Percentiles rank a stretch among this genome's conserved stretches.
Conservation (phyloP, 768 basidiomycete genomes). For the Coprinellus micaceus region DNA sequence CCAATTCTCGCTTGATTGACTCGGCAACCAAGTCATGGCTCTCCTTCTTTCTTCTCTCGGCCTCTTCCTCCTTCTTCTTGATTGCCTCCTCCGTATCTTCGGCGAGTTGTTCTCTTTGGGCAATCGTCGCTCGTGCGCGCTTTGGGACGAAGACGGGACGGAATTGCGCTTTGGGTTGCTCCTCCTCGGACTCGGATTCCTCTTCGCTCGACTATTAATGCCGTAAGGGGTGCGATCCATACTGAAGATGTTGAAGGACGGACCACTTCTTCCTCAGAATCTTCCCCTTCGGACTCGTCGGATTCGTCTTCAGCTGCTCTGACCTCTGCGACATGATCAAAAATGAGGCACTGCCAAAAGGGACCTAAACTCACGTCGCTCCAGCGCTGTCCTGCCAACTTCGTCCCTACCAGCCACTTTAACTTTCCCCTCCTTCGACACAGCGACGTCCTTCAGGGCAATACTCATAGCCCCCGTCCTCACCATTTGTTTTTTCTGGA, state of each 20-base stretch:
- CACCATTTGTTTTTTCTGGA: slow-evolving; percentile 27
- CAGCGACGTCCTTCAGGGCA: slow-evolving; percentile 72
- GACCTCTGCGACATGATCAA: slow-evolving; percentile 7
- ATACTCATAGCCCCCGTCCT: slow-evolving; percentile 62
- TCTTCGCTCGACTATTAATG: slow-evolving; percentile 76
- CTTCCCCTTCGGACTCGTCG: slow-evolving; percentile 32
- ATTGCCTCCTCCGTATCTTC: slow-evolving; percentile 75
- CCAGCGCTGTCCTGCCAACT: slow-evolving; percentile 67
- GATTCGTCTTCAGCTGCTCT: slow-evolving; percentile 33
- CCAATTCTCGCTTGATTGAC: slow-evolving; percentile 86
- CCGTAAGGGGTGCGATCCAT: slow-evolving; percentile 13
- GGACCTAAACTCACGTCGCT: slow-evolving; percentile 30
- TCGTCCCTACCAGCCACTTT: slow-evolving; percentile 77
- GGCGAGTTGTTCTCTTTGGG: slow-evolving; percentile 61
- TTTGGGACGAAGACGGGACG: slow-evolving; percentile 95
- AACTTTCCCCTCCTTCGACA: slow-evolving; percentile 77
- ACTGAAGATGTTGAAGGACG: slow-evolving; percentile 14
- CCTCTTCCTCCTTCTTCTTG: slow-evolving; percentile 66
- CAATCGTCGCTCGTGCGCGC: slow-evolving; percentile 71
- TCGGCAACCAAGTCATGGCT: slow-evolving; percentile 93
- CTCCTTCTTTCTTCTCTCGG: slow-evolving; percentile 80
- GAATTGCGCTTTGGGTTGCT: slow-evolving; percentile 71
- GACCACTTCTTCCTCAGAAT: slow-evolving; percentile 45
- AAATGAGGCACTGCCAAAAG: slow-evolving; percentile 14
- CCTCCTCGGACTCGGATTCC: slow-evolving; percentile 78